phyloP scores from a whole-genome alignment of 352 stramenopile species.

The Blastocystis sp. region DNA sequence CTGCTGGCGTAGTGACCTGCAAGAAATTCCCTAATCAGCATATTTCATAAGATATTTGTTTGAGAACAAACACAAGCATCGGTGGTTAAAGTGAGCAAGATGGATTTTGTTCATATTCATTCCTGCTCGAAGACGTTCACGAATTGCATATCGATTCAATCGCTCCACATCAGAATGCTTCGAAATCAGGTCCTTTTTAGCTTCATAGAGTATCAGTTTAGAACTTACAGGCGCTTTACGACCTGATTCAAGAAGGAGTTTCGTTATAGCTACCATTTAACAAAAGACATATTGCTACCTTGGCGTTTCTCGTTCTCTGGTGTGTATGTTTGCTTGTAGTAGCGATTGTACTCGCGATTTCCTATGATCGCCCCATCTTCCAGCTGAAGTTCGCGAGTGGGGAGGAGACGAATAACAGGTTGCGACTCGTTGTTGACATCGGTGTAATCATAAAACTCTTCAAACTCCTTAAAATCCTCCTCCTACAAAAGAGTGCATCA shows the following conservation, averaged over 20 bases:
- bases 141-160: constrained; percentile 32
- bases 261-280: background rate
- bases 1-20: constrained; percentile 49
- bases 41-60: constrained; percentile 40
- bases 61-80: constrained; percentile 35
- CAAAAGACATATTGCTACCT: background rate
- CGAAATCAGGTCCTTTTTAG: background rate
- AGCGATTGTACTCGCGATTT: constrained; percentile 78
- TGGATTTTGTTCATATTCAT: constrained; percentile 63
- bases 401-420: constrained; percentile 54
- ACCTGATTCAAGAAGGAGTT: constrained; percentile 2
- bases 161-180: constrained; percentile 30
- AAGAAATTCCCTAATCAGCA: constrained; percentile 29
- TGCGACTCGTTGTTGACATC: constrained; percentile 66
- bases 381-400: constrained; percentile 80
- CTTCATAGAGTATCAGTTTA: background rate
- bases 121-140: constrained; percentile 15
- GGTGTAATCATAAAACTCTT: constrained; percentile 68
- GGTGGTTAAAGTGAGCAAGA: constrained; percentile 55
- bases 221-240: background rate
- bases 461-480: constrained; percentile 71
- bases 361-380: constrained; percentile 76
- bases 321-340: constrained; percentile 81
- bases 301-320: constrained; percentile 69
- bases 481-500: constrained; percentile 47